Percentiles rank a stretch among this genome's conserved stretches.
phyloP scores from a whole-genome alignment of 2,329 filamentous ascomycete species.

The Fusarium robinianum region DNA sequence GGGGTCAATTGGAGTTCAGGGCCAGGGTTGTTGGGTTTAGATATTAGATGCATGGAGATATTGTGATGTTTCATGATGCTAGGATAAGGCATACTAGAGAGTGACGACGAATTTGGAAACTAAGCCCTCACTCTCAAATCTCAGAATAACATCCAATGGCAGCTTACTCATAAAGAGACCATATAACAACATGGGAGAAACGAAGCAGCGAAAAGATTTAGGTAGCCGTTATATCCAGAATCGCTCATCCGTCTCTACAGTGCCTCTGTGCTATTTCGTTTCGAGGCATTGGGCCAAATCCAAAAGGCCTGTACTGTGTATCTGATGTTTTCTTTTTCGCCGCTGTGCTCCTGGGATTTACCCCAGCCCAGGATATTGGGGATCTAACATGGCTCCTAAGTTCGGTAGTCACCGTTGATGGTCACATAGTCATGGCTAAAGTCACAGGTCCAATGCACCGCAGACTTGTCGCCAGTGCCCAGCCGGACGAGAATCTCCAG shows the following conservation, averaged over 20 bases:
- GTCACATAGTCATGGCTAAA: constrained; percentile 81
- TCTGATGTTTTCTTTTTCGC: no score
- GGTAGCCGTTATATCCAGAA: constrained; percentile 4
- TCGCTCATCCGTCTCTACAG: no score
- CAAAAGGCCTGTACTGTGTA: no score
- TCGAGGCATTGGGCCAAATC: no score
- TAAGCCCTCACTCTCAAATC: no score
- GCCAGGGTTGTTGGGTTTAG: constrained; percentile 13
- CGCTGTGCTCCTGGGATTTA: no score
- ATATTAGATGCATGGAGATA: constrained; percentile 18
- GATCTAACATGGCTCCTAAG: constrained; percentile 43
- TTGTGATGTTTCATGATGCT: constrained; percentile 5
- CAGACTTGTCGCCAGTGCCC: constrained; percentile 69
- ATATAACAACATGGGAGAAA: neutral
- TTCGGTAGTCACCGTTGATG: constrained; percentile 71
- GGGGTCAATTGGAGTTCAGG: constrained; percentile 31
- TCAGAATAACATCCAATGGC: neutral
- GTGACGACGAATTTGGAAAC: neutral
- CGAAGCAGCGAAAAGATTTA: constrained; percentile 5
- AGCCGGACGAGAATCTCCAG: constrained; percentile 77
- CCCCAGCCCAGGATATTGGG: no score
- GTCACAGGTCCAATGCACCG: constrained; percentile 84
- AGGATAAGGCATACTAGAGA: constrained; percentile 2
- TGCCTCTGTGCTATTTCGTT: no score
- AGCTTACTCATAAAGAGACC: neutral